Evolutionary conservation across 768 basidiomycete genomes (phyloP).

Genomic region (Boletus sp.): DNA sequence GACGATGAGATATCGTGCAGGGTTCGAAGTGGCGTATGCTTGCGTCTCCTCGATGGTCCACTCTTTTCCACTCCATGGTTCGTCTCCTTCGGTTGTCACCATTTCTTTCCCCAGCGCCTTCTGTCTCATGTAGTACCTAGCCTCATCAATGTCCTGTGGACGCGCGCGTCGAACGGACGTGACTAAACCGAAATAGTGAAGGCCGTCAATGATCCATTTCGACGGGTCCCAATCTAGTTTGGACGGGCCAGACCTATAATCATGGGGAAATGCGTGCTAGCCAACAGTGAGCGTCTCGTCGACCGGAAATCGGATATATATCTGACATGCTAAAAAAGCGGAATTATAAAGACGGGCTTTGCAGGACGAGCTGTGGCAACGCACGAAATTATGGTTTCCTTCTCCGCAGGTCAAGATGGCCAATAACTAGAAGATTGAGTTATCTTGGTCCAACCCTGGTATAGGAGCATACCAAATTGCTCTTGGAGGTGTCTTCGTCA

Average conservation of each 20-base stretch:
- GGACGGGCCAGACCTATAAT: conserved; percentile 12
- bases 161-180: conserved; percentile 6
- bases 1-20: conserved; percentile 1
- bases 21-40: not conserved
- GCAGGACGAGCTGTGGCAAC: not conserved
- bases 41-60: conserved; percentile 5
- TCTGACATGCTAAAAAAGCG: conserved; percentile 9
- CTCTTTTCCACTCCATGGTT: not conserved
- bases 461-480: conserved; percentile 3
- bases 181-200: conserved; percentile 6
- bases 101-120: not conserved
- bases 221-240: conserved; percentile 14
- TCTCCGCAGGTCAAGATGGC: conserved; percentile 12
- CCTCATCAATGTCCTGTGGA: conserved; percentile 8
- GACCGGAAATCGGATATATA: no score
- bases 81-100: not conserved
- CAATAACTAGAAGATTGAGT: conserved; percentile 6
- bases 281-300: no score
- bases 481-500: conserved; percentile 12
- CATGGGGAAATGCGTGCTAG: conserved; percentile 14
- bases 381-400: conserved; percentile 14
- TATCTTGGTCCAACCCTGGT: not conserved
- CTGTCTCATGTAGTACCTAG: conserved; percentile 3
- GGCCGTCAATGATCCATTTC: conserved; percentile 12
- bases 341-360: not conserved